Evolutionary conservation across 345 rosid species (phyloP), one percentile per base, ranked within the genome.

Genomic region (Acer campestre): DNA sequence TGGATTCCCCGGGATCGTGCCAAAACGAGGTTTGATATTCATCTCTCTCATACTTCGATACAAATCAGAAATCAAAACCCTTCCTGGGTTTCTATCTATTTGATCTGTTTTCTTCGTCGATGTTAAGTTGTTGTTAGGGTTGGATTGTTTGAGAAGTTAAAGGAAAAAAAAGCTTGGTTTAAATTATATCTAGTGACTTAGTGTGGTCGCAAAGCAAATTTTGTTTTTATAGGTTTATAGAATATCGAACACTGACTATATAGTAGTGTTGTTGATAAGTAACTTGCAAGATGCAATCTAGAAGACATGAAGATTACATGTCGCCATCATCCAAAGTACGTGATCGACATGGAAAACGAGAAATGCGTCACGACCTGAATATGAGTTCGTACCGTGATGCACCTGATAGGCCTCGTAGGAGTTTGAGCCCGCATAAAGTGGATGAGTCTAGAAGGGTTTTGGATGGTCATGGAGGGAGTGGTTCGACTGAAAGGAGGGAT

Each of bases 201-300:
- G 71, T 63, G 75, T 25, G 63, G 59, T 74, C 64, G 40, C 11
- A 59, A 4, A 68, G 22, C 55, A 68, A 35, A 0, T 4, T 35
- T 35, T 35, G 4, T 4, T 35, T 35, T 35, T 31, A 23, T 56
- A 25, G 14, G 42, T 53, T 76, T 71, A 9, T 51, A 8, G 63
- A 23, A 49, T 25, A 25, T 53, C 22, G 10, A 29, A 25, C 75
- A 22, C 67, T 61, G 68, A 73, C 44, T 61, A 46, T 20, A 67
- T 44, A 10, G 76, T 20, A 48, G 67, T 27, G 51, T 27, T n/a
- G 79, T 66, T 51, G 63, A 11, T 78, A 35, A 75, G 70, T 42
- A 14, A 67, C 3, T 46, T 17, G 22, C 62, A 85, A 76, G 81
- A 88, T 89, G 93, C 88, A 89, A 48, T 78, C 89, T 70, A 75